Evolutionary conservation across 495 filamentous ascomycete species (phyloP).

Genomic region (Jackrogersella multiformis): DNA sequence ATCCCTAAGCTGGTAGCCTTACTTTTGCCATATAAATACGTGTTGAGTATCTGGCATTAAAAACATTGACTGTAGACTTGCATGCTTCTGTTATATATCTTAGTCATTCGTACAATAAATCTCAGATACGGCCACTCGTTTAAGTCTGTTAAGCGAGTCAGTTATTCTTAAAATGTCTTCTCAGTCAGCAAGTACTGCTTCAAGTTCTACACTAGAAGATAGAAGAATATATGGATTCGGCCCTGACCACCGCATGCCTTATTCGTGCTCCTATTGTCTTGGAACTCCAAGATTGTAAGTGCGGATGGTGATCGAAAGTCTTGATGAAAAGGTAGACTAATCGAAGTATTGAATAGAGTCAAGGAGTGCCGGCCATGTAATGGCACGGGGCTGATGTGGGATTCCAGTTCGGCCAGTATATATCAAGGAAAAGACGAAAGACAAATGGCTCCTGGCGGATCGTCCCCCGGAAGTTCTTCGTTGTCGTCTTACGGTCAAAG

Average conservation of each 20-base stretch:
- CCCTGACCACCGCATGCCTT: constrained; percentile 31
- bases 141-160: neutral
- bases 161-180: constrained; percentile 19
- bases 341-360: constrained; percentile 7
- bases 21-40: neutral
- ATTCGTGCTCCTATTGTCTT: constrained; percentile 30
- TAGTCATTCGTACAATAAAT: no score
- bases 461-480: constrained; percentile 30
- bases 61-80: neutral
- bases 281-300: constrained; percentile 34
- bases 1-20: neutral
- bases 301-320: neutral
- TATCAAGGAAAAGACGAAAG: constrained; percentile 21
- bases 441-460: constrained; percentile 22
- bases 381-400: constrained; percentile 34
- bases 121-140: no score
- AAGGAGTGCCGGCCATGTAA: constrained; percentile 28
- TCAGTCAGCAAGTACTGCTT: constrained; percentile 11
- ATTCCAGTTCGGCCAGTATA: constrained; percentile 6
- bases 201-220: constrained; percentile 16
- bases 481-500: constrained; percentile 23
- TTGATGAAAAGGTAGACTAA: neutral
- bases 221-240: constrained; percentile 31
- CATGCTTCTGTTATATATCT: neutral
- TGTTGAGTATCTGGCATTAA: no score